These are phyloP conservation scores for Alternaria angustiovoidea DNA, from an alignment of 2,329 filamentous ascomycete genomes.

Conservation along the genomic window DNA sequence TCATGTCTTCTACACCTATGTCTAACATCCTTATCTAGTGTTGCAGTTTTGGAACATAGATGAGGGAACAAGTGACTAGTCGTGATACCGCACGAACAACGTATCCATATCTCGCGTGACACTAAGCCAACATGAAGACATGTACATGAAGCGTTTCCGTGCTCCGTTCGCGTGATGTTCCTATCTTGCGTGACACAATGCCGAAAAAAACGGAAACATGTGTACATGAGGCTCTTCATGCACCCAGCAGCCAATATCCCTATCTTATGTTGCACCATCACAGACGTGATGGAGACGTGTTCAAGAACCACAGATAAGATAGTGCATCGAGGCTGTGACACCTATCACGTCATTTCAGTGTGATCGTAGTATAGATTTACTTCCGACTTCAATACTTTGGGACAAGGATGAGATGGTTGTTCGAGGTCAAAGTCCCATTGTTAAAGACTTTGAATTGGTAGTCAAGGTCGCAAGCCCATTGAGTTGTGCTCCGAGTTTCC, in stretches of 20 bases:
- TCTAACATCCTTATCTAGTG: too few relatives aligned
- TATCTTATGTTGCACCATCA: not conserved
- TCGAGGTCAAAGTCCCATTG: not conserved
- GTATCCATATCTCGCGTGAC: not conserved
- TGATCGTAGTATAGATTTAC: not conserved
- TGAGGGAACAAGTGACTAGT: too few relatives aligned
- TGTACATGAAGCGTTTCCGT: not conserved
- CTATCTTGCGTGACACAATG: not conserved
- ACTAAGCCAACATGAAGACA: not conserved
- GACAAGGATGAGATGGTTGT: not conserved
- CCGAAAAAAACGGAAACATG: not conserved
- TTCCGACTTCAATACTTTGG: not conserved
- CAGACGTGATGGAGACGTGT: not conserved
- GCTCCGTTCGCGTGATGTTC: not conserved
- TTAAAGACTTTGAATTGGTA: not conserved
- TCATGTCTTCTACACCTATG: rapidly evolving
- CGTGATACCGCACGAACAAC: not conserved
- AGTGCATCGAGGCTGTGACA: not conserved
- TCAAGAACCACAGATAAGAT: not conserved
- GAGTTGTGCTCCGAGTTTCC: not conserved
- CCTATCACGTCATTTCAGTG: not conserved
- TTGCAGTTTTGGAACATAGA: too few relatives aligned
- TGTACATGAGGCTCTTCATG: not conserved
- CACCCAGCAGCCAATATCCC: not conserved
- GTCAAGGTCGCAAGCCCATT: not conserved